Base-by-base conservation (phyloP, 345 rosid genomes). In the Salix brachista region DNA sequence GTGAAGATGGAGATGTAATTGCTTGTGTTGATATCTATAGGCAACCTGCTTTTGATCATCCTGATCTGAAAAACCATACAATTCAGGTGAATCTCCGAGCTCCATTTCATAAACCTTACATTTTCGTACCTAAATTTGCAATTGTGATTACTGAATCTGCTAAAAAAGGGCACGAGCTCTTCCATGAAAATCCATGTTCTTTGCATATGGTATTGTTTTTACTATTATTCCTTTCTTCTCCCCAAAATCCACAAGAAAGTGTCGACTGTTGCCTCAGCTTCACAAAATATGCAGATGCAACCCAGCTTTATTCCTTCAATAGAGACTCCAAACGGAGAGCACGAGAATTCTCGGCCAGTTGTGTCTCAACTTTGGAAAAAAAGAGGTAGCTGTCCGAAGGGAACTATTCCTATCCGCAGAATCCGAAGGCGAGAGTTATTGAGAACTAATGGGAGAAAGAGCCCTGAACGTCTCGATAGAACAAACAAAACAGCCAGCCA, bases 11-110 rank as follows among this genome's bases (percentile, higher is more conserved):
- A 23, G 90, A 88, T 73, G 75, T 86, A 16, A 87, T 86, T 28
- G 90, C 87, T 37, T 88, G 89, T 50, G 77, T 90, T 5, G 82
- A 87, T 65, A 78, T 88, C 56, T 70, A 86, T 69, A 86, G 80
- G 37, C 94, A 90, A 71, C 87, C 80, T 41, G 87, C 91, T 66
- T 87, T 90, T 12, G 90, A 88, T 76, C 88, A 85, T 77, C 90
- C 89, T 0, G 79, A 72, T 1, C 68, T 87, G 61, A 88, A 16
- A 78, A 79, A 78, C 74, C 90, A 87, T 56, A 77, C 66, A 10
- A 79, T 88, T 71, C 91, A 88, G 83, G 91, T 46, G 50, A 12
- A 46, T 46, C 50, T 46, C 50, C 50, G 14, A 46, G 50, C 50
- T 46, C 50, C 17, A 46, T 46, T 46, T 46, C 50, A 13, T 46